A percentile compares a stretch with the other conserved stretches of the same genome.
phyloP scores from a whole-genome alignment of 108 stramenopile species.

The Asterionellopsis glacialis region DNA sequence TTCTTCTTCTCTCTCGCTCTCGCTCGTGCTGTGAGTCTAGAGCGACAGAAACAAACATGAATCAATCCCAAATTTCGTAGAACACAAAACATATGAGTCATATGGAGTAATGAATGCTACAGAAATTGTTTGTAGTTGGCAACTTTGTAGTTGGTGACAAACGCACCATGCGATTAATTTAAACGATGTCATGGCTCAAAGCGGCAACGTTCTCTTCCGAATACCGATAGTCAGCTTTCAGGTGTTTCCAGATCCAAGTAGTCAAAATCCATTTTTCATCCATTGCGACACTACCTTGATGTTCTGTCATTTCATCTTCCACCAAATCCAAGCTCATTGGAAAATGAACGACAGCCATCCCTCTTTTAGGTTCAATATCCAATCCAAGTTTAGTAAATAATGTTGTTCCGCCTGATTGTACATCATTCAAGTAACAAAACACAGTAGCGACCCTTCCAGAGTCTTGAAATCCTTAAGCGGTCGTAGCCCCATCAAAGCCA shows the following conservation, averaged over 20 bases:
- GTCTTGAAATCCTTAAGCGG: constrained; percentile 47
- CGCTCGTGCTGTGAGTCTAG: too few relatives aligned
- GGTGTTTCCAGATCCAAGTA: constrained; percentile 47
- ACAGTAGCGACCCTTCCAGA: constrained; percentile 43
- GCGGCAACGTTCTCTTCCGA: too few relatives aligned
- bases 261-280: constrained; percentile 49
- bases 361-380: constrained; percentile 30
- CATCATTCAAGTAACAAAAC: constrained; percentile 50
- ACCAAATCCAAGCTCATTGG: constrained; percentile 24
- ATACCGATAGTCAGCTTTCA: too few relatives aligned
- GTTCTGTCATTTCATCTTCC: constrained; percentile 39
- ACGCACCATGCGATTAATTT: too few relatives aligned
- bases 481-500: constrained; percentile 39
- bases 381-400: constrained; percentile 23
- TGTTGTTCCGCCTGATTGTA: constrained; percentile 33
- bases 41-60: too few relatives aligned
- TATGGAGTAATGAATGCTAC: too few relatives aligned
- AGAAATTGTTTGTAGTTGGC: too few relatives aligned
- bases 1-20: too few relatives aligned
- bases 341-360: constrained; percentile 39
- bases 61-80: too few relatives aligned
- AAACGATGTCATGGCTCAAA: too few relatives aligned
- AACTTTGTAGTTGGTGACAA: too few relatives aligned
- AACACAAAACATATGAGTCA: too few relatives aligned
- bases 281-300: constrained; percentile 30